Base-by-base conservation (phyloP, 176 grass and related monocot genomes). In the Aegilops tauschii region DNA sequence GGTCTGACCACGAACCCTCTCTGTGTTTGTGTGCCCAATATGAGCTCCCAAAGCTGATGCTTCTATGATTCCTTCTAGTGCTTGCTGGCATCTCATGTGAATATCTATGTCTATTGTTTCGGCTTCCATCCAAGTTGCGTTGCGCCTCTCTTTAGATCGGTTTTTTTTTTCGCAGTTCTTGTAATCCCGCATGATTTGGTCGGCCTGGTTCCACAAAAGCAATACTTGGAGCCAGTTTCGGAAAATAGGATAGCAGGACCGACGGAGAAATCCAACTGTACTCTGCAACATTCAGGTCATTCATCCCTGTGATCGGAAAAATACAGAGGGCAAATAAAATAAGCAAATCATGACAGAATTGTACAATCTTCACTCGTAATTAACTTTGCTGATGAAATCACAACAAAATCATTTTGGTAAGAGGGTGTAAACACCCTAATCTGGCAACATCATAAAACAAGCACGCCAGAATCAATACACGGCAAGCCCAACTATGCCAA, bases 401-500 rank as follows among this genome's bases (percentile, higher is more conserved):
- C 3, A 77, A 37, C 4, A 5, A 62, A 77, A 45, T 58, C 21
- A 52, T 82, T 61, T 70, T 29, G 1, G 12, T 47, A 8, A 35
- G 50, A 54, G 30, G 4, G 20, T 36, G 14, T 8, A 32, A 56
- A 65, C 49, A 90, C 28, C 67, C n/a, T 37, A 42, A 50, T 81
- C 86, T 85, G 76, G 89, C 69, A 84, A 76, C 76, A 81, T 52
- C 9, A 61, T 76, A 88, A 87, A 91, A 81, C 8, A 88, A 77
- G 63, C 77, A 88, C 40, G 58, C 70, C 77, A 85, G 82, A 85
- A 63, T 31, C 77, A 21, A 77, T 40, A 74, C 4, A 75, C 12
- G 76, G n/a, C 81, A 70, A 52, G 30, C 67, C 81, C 62, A 84
- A 49, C 80, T 61, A 80, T 54, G 50, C 16, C 36, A 69, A 52